Percentiles rank a stretch among this genome's conserved stretches.
Evolutionary conservation across 2,329 filamentous ascomycete genomes (phyloP).

Genomic region (Cyanodermella asteris): DNA sequence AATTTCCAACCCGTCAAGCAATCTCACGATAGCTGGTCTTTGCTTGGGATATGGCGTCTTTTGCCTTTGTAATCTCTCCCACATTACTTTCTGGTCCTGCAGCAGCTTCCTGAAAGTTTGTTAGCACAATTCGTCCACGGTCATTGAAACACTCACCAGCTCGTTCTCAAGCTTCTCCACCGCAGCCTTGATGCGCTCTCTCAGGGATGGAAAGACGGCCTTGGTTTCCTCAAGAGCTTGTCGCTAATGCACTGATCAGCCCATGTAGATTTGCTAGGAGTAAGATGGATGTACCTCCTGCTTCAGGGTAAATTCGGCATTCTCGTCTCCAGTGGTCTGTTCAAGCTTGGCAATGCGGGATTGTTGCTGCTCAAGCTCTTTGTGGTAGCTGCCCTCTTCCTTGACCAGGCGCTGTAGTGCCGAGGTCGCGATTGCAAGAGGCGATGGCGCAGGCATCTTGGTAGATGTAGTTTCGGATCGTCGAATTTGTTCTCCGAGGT

Average conservation of each 20-base stretch:
- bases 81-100: slow-evolving; percentile 13
- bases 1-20: neutral
- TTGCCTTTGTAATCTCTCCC: slow-evolving; percentile 32
- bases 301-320: slow-evolving; percentile 56
- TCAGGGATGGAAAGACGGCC: slow-evolving; percentile 54
- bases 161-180: slow-evolving; percentile 53
- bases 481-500: no score
- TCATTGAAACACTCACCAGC: slow-evolving; percentile 35
- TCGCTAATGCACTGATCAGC: slow-evolving; percentile 28
- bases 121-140: neutral
- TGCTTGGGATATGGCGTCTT: slow-evolving; percentile 29
- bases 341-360: slow-evolving; percentile 46
- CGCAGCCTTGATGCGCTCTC: slow-evolving; percentile 47
- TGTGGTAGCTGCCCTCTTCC: slow-evolving; percentile 77
- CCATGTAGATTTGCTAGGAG: slow-evolving; percentile 1
- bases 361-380: slow-evolving; percentile 58
- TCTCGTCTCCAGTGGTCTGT: slow-evolving; percentile 26
- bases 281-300: slow-evolving; percentile 64
- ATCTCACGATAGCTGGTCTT: slow-evolving; percentile 16
- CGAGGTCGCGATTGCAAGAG: slow-evolving; percentile 58
- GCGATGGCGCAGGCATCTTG: slow-evolving; percentile 52
- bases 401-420: slow-evolving; percentile 70
- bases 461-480: no score
- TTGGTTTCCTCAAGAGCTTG: slow-evolving; percentile 73
- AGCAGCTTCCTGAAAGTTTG: neutral